Percentiles rank a stretch among this genome's conserved stretches.
Conservation (phyloP, 1,139 yeast species). For the Yamadazyma oceani region DNA sequence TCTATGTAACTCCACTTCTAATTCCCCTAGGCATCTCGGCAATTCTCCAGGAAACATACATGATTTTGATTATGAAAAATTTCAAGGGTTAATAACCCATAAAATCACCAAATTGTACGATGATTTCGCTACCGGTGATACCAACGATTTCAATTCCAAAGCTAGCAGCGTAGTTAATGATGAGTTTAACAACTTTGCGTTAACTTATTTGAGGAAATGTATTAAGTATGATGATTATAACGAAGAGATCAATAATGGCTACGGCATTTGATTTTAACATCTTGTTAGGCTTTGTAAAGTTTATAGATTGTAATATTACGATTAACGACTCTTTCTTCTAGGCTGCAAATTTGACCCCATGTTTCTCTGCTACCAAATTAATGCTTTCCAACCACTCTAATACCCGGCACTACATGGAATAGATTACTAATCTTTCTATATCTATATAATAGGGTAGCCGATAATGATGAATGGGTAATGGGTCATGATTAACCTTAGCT, state of each 20-base stretch:
- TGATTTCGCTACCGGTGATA: slow-evolving; percentile 7
- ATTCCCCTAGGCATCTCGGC: neutral
- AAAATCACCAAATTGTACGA: slow-evolving; percentile 27
- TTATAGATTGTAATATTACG: slow-evolving; percentile 3
- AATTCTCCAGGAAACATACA: slow-evolving; percentile 8
- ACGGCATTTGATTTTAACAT: too few species aligned
- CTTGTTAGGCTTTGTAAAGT: too few species aligned
- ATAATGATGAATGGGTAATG: too few species aligned
- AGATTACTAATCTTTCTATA: too few species aligned
- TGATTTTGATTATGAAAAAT: slow-evolving; percentile 30
- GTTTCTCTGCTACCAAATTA: too few species aligned
- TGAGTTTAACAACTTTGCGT: slow-evolving; percentile 30
- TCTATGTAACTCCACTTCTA: neutral
- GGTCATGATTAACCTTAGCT: too few species aligned
- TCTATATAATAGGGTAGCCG: too few species aligned
- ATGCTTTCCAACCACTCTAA: neutral
- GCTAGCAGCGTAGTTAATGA: slow-evolving; percentile 18
- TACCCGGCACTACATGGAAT: too few species aligned
- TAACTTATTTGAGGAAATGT: slow-evolving; percentile 31
- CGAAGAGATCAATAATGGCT: neutral
- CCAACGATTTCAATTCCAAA: slow-evolving; percentile 13
- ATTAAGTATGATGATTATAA: slow-evolving; percentile 23
- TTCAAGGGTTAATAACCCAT: slow-evolving; percentile 23
- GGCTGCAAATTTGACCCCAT: too few species aligned
- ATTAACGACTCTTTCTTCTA: neutral